Percentiles rank a stretch among this genome's conserved stretches.
Conservation (phyloP, 2,329 filamentous ascomycete genomes). For the Xylariaceae sp. region DNA sequence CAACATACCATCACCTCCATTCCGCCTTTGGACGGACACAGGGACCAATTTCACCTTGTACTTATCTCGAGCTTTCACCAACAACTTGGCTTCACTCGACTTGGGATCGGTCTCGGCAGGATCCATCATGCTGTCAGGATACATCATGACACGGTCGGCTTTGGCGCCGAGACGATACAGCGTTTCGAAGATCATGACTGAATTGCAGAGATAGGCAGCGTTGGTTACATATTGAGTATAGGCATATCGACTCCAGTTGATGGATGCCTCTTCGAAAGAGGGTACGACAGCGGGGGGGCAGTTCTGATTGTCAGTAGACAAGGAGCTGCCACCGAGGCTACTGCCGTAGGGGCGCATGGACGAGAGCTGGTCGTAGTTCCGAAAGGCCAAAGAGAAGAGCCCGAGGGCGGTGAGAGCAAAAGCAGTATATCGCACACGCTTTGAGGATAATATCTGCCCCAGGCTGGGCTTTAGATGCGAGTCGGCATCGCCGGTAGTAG, state of each 20-base stretch:
- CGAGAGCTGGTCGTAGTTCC: conserved; percentile 31
- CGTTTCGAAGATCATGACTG: conserved; percentile 49
- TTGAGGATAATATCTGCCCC: conserved; percentile 37
- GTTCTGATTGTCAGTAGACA: conserved; percentile 10
- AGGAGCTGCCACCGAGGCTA: conserved; percentile 10
- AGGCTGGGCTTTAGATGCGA: conserved; percentile 34
- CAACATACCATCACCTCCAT: conserved; percentile 36
- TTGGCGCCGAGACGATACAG: conserved; percentile 41
- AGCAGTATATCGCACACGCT: conserved; percentile 30
- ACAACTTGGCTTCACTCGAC: conserved; percentile 32
- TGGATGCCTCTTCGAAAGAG: conserved; percentile 21
- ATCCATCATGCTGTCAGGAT: conserved; percentile 39
- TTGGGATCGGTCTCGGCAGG: conserved; percentile 28
- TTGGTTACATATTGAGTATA: conserved; percentile 51
- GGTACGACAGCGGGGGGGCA: conserved; percentile 26
- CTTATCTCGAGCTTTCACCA: conserved; percentile 42
- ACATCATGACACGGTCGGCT: conserved; percentile 46
- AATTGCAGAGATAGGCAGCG: conserved; percentile 48
- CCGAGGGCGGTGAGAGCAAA: conserved; percentile 24
- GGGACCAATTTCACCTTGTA: conserved; percentile 45
- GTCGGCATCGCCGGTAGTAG: conserved; percentile 17
- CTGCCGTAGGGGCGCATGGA: conserved; percentile 27
- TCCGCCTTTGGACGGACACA: conserved; percentile 38
- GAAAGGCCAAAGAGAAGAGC: conserved; percentile 29
- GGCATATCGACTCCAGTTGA: conserved; percentile 45